Percentiles rank a stretch among this genome's conserved stretches.
phyloP scores from a whole-genome alignment of 1,139 yeast genomes.

The Diutina siamensis region DNA sequence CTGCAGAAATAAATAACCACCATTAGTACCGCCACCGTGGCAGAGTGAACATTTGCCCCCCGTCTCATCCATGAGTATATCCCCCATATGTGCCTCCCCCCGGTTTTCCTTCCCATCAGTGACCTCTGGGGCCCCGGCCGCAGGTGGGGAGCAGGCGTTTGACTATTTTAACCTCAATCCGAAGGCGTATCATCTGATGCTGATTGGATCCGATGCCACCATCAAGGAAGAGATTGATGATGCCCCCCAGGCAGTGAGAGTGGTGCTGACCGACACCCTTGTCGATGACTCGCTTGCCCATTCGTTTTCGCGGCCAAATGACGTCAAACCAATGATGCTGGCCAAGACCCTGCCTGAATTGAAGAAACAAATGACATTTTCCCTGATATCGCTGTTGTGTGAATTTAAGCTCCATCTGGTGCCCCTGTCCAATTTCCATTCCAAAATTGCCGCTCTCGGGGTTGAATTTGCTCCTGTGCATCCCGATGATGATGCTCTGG shows the following conservation, averaged over 20 bases:
- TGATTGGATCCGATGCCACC: conserved; percentile 4
- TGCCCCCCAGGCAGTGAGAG: neutral
- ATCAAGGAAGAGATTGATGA: conserved; percentile 1
- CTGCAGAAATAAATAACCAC: no score
- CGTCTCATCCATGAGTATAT: conserved; percentile 4
- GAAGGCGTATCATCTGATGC: neutral
- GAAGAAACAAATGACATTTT: neutral
- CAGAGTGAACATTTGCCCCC: no score
- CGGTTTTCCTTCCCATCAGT: neutral
- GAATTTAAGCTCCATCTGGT: neutral
- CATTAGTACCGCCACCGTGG: no score
- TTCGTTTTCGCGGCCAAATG: no score
- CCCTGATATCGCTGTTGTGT: neutral
- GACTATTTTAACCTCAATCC: conserved; percentile 2
- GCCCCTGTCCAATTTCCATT: neutral
- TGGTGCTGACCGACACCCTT: neutral
- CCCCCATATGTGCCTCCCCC: conserved; percentile 6
- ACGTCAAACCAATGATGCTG: neutral
- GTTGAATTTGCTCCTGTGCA: neutral
- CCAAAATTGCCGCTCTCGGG: neutral
- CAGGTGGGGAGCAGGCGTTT: neutral
- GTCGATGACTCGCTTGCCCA: neutral
- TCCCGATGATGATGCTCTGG: conserved; percentile 11
- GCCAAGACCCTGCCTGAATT: neutral
- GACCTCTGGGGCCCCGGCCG: neutral